A percentile compares a stretch with the other conserved stretches of the same genome.
Conservation (phyloP, 768 basidiomycete species). For the Vishniacozyma victoriae region DNA sequence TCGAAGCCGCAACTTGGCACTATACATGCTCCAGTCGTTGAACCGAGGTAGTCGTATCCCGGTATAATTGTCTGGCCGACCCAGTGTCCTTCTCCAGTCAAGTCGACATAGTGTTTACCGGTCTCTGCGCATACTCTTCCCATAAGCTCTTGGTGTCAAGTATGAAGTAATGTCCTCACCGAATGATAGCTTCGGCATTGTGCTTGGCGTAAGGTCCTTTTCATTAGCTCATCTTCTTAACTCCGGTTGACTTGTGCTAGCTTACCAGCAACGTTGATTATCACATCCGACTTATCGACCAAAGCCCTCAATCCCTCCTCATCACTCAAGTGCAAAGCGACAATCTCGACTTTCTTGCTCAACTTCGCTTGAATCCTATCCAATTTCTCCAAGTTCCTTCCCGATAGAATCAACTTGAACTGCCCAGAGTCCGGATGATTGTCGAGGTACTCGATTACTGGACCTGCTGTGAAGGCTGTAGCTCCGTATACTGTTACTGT, state of each 20-base stretch:
- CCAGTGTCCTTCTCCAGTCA: slow-evolving; percentile 50
- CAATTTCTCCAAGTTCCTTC: slow-evolving; percentile 62
- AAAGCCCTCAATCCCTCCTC: slow-evolving; percentile 23
- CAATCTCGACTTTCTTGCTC: slow-evolving; percentile 14
- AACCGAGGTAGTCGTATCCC: slow-evolving; percentile 69
- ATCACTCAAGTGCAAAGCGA: slow-evolving; percentile 22
- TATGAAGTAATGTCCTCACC: slow-evolving; percentile 10
- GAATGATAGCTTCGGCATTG: slow-evolving; percentile 39
- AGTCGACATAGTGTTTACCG: slow-evolving; percentile 78
- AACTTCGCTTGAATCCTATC: slow-evolving; percentile 47
- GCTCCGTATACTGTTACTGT: slow-evolving; percentile 43
- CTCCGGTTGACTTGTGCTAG: not conserved
- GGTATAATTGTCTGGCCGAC: slow-evolving; percentile 21
- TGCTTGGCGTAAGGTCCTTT: slow-evolving; percentile 40
- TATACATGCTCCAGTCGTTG: slow-evolving; percentile 65
- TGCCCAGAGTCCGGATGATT: slow-evolving; percentile 55
- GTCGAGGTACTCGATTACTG: slow-evolving; percentile 63
- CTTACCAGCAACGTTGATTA: slow-evolving; percentile 44
- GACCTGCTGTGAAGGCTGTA: slow-evolving; percentile 56
- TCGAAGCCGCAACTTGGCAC: slow-evolving; percentile 68
- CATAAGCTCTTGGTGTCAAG: not conserved
- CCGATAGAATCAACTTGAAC: slow-evolving; percentile 67
- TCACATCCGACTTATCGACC: slow-evolving; percentile 27
- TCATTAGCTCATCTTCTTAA: not conserved
- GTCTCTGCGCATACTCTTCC: slow-evolving; percentile 64